Percentiles rank a stretch among this genome's conserved stretches.
phyloP scores from a whole-genome alignment of 2,329 filamentous ascomycete genomes.

The Emergomyces orientalis region DNA sequence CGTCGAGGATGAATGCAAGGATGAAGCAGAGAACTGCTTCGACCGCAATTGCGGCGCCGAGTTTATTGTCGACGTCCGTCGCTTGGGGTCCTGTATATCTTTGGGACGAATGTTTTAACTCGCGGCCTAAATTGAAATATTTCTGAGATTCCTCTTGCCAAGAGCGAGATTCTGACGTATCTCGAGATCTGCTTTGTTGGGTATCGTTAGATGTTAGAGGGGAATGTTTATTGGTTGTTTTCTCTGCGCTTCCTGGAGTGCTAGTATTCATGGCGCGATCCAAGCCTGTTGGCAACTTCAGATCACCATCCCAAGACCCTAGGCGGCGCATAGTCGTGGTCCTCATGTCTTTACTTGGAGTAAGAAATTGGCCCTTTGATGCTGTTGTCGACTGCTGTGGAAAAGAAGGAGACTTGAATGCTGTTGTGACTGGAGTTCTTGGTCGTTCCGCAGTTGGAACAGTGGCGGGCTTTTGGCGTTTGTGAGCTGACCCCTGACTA shows the following conservation, averaged over 20 bases:
- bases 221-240: slow-evolving; percentile 20
- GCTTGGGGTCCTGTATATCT: slow-evolving; percentile 26
- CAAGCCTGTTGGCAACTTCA: slow-evolving; percentile 29
- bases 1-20: slow-evolving; percentile 38
- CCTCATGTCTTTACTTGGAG: slow-evolving; percentile 37
- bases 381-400: slow-evolving; percentile 18
- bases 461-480: slow-evolving; percentile 29
- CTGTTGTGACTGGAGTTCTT: slow-evolving; percentile 28
- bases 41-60: slow-evolving; percentile 32
- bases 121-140: slow-evolving; percentile 35
- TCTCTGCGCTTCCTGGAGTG: slow-evolving; percentile 21
- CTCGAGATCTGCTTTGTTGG: slow-evolving; percentile 20
- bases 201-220: slow-evolving; percentile 22
- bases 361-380: slow-evolving; percentile 26
- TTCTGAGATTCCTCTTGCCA: slow-evolving; percentile 38
- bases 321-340: slow-evolving; percentile 30
- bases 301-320: slow-evolving; percentile 33
- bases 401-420: slow-evolving; percentile 27
- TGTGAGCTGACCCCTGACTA: slow-evolving; percentile 21
- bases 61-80: slow-evolving; percentile 25
- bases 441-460: slow-evolving; percentile 27
- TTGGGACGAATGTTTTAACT: slow-evolving; percentile 39
- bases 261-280: slow-evolving; percentile 22
- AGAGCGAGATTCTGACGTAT: slow-evolving; percentile 29
- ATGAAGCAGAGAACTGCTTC: slow-evolving; percentile 42